Evolutionary conservation across 2,329 filamentous ascomycete genomes (phyloP), one percentile per base, ranked within the genome.

Genomic region (Penicillium capsulatum): DNA sequence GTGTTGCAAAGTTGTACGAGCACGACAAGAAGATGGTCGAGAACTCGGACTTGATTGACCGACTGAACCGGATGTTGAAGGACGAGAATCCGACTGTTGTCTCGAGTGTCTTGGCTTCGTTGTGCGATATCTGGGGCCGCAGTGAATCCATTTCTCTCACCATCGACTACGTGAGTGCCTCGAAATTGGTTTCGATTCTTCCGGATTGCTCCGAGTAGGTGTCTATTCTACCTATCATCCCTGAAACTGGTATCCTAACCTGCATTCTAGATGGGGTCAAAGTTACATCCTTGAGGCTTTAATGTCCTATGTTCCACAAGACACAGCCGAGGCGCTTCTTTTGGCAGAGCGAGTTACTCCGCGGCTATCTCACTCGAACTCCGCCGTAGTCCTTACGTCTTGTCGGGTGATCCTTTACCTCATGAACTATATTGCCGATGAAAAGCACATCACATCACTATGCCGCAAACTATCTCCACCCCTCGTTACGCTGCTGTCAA

Each of bases 41-140:
- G 68, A 75, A 73, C 32, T 95, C 90, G 13, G 89, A 95, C 62
- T 73, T 98, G 35, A 97, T 98, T 54, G 90, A 96, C 59, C 79
- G 84, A 47, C 74, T 98, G 31, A 98, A 98, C 66, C 74, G 79
- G 30, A 84, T 98, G 72, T 71, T 98, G 40, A 81, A 89, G 58
- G 92, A 98, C 55, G 91, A 97, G 63, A 98, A 98, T 59, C 91
- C 92, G 0, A 98, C 92, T 0, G 92, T 98, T 2, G 91, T 98
- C 15, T 91, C 92, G 8, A 96, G 90, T 61, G 90, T 94, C 5
- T 69, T 98, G 47, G 91, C 92, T 17, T 77, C 86, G 24, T 66
- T 98, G 58, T 92, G 95, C 80, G 92, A 98, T 65, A 97, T 98
- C 34, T 98, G 92, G 92, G 92, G 97, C 64, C 79, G 91, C 42